These are phyloP conservation scores for Dioscorea cayenensis DNA, from an alignment of 116 monocot genomes.

Conservation along the genomic window DNA sequence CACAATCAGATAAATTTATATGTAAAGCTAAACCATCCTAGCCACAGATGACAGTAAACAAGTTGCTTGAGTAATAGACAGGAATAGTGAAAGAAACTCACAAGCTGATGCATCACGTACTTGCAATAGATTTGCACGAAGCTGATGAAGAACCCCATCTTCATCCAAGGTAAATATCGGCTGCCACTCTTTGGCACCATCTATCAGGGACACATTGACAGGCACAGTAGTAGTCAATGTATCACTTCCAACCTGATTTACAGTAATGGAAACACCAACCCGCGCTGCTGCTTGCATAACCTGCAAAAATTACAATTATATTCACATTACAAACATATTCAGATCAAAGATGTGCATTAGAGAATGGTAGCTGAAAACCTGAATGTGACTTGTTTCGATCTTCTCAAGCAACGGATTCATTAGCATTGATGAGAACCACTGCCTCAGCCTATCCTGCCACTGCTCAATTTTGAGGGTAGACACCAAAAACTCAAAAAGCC, in stretches of 20 bases:
- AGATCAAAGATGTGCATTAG: neutral
- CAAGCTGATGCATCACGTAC: slow-evolving; percentile 55
- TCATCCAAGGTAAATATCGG: slow-evolving; percentile 76
- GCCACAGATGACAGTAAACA: no score
- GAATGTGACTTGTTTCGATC: slow-evolving; percentile 81
- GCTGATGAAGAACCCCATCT: slow-evolving; percentile 76
- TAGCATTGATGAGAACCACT: slow-evolving; percentile 87
- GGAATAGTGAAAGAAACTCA: slow-evolving; percentile 24
- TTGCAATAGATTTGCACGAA: slow-evolving; percentile 62
- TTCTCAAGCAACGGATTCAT: slow-evolving; percentile 77
- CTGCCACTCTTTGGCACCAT: slow-evolving; percentile 78
- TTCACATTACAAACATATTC: neutral
- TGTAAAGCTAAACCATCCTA: neutral
- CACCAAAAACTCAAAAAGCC: slow-evolving; percentile 57
- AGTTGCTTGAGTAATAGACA: neutral
- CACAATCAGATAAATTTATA: neutral
- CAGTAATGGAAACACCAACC: slow-evolving; percentile 60
- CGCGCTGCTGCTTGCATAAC: slow-evolving; percentile 78
- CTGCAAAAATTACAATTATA: slow-evolving; percentile 28
- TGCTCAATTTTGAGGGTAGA: slow-evolving; percentile 78
- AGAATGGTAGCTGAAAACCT: slow-evolving; percentile 30
- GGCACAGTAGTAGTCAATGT: slow-evolving; percentile 24
- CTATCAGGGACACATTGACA: slow-evolving; percentile 52
- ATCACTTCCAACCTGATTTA: slow-evolving; percentile 81
- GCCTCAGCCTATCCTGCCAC: slow-evolving; percentile 81